Conservation (phyloP, 2,329 filamentous ascomycete genomes). For the Thelonectria discophora region DNA sequence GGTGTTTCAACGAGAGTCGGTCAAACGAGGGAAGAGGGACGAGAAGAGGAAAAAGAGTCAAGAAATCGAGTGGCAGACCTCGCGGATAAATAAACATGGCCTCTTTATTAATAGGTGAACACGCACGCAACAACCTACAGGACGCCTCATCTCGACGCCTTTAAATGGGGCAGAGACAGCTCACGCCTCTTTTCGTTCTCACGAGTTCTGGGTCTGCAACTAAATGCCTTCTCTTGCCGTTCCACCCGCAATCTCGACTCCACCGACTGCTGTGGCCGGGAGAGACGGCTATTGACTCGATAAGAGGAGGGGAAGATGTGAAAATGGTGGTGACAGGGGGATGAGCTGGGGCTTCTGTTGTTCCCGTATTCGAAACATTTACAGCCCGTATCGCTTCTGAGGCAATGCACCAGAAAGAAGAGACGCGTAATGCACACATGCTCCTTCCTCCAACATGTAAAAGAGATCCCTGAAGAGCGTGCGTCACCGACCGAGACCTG, state of each 20-base stretch:
- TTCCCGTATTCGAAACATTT: neutral
- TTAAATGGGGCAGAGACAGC: neutral
- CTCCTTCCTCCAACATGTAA: too few relatives aligned
- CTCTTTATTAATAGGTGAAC: too few relatives aligned
- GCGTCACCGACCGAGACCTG: neutral
- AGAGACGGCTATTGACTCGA: neutral
- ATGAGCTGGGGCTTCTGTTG: neutral
- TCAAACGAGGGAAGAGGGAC: neutral
- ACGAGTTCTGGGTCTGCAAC: neutral
- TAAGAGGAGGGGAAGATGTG: neutral
- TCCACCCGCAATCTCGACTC: slow-evolving; percentile 24
- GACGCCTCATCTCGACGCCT: too few relatives aligned
- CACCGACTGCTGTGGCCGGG: slow-evolving; percentile 13
- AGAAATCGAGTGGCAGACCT: neutral
- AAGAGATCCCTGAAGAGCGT: neutral
- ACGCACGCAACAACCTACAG: too few relatives aligned
- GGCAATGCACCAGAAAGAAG: neutral
- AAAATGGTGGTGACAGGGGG: neutral
- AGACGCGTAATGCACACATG: neutral
- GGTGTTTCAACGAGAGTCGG: slow-evolving; percentile 12
- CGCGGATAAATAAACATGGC: neutral
- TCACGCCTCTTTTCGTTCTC: neutral
- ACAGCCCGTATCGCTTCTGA: too few relatives aligned
- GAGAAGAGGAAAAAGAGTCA: neutral
- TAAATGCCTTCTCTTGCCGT: slow-evolving; percentile 16